Conservation (phyloP, 768 basidiomycete genomes). For the Rhodotorula kratochvilovae region DNA sequence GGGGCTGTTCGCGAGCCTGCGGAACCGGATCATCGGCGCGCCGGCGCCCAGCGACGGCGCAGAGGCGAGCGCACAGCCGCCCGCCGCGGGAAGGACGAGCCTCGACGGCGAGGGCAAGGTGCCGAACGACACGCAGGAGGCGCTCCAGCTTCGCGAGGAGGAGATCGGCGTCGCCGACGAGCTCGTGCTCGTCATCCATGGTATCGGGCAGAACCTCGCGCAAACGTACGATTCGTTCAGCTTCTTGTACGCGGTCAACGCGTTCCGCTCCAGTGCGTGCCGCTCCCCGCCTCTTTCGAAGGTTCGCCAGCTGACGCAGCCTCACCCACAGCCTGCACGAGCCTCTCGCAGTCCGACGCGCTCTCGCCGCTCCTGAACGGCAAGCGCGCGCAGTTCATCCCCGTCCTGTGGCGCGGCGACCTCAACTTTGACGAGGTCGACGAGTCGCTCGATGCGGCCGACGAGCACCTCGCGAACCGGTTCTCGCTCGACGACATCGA, state of each 20-base stretch:
- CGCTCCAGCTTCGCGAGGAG: slow-evolving; percentile 13
- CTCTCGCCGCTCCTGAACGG: slow-evolving; percentile 31
- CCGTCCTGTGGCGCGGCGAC: slow-evolving; percentile 41
- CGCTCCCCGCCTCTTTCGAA: no score
- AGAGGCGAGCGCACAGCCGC: neutral
- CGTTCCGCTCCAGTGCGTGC: slow-evolving; percentile 25
- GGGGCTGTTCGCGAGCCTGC: slow-evolving; percentile 29
- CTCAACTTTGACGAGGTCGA: slow-evolving; percentile 34
- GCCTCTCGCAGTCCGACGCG: slow-evolving; percentile 20
- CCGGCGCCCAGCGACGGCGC: neutral
- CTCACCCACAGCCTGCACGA: slow-evolving; percentile 10
- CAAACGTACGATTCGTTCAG: slow-evolving; percentile 36
- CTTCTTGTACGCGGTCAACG: slow-evolving; percentile 41
- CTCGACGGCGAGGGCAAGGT: neutral
- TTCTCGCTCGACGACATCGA: slow-evolving; percentile 39
- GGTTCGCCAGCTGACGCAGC: neutral
- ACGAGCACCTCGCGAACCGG: slow-evolving; percentile 35
- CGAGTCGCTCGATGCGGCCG: slow-evolving; percentile 25
- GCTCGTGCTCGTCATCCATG: slow-evolving; percentile 41
- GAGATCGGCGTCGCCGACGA: slow-evolving; percentile 39
- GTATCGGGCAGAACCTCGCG: slow-evolving; percentile 41
- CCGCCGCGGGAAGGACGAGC: neutral
- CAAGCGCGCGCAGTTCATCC: slow-evolving; percentile 41
- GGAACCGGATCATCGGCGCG: slow-evolving; percentile 25
- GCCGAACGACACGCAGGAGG: slow-evolving; percentile 12